Percentiles rank a stretch among this genome's conserved stretches.
phyloP scores from a whole-genome alignment of 495 filamentous ascomycete species.

The Stereocaulon alpinum region DNA sequence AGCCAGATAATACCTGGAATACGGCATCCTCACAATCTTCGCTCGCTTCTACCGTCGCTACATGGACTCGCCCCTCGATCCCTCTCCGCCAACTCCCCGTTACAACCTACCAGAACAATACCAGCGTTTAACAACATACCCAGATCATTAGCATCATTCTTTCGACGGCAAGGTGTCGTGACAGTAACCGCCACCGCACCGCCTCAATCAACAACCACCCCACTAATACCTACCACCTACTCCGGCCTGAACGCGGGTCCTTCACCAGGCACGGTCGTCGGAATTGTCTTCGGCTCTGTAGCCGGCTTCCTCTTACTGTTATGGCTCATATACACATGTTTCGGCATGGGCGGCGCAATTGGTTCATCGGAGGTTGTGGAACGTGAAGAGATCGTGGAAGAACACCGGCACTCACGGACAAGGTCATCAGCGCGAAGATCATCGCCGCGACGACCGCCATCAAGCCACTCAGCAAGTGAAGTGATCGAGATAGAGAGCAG shows the following conservation, averaged over 20 bases:
- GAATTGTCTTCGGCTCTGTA: slow-evolving; percentile 75
- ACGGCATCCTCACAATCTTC: slow-evolving; percentile 15
- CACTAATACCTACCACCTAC: slow-evolving; percentile 59
- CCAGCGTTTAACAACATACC: background rate
- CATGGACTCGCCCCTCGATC: slow-evolving; percentile 10
- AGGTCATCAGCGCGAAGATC: slow-evolving; percentile 21
- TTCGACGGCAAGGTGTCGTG: slow-evolving; percentile 19
- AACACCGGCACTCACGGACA: slow-evolving; percentile 16
- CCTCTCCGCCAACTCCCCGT: background rate
- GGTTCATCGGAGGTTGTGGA: slow-evolving; percentile 25
- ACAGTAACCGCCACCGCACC: slow-evolving; percentile 5
- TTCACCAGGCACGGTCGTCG: slow-evolving; percentile 61
- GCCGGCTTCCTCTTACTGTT: slow-evolving; percentile 70
- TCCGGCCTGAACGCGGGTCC: slow-evolving; percentile 48
- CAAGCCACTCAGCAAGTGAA: slow-evolving; percentile 22
- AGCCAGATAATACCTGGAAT: slow-evolving; percentile 2
- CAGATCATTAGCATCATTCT: slow-evolving; percentile 17
- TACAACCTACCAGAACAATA: slow-evolving; percentile 5
- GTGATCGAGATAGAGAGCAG: slow-evolving; percentile 19
- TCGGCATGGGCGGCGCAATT: slow-evolving; percentile 39
- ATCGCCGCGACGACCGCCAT: slow-evolving; percentile 21
- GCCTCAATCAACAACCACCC: slow-evolving; percentile 14
- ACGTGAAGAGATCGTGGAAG: slow-evolving; percentile 21
- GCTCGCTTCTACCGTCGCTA: slow-evolving; percentile 17
- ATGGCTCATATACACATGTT: slow-evolving; percentile 60